These are phyloP conservation scores for Mycena sp. DNA, from an alignment of 1,284 basidiomycete genomes.

Conservation along the genomic window DNA sequence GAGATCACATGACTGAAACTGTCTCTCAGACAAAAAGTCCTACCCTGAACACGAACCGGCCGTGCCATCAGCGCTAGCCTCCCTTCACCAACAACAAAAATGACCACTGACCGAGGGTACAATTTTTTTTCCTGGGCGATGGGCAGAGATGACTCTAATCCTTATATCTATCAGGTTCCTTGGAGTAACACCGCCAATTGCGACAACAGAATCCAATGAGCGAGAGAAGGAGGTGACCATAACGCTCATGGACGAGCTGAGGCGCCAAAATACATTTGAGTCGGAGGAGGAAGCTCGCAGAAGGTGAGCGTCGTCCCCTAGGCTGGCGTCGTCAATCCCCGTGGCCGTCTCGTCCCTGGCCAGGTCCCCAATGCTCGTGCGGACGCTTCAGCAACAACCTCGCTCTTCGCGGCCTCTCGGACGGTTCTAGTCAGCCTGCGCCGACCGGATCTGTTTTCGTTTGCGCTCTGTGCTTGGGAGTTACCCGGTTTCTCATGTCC, in stretches of 20 bases:
- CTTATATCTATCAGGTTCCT: constrained; percentile 58
- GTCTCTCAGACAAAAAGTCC: background rate
- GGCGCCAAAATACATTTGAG: constrained; percentile 90
- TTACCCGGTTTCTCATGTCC: background rate
- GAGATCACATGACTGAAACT: background rate
- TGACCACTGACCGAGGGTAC: constrained; percentile 30
- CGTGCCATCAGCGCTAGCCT: background rate
- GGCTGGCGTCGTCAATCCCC: constrained; percentile 2
- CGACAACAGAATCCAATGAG: constrained; percentile 77
- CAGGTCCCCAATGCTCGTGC: constrained; percentile 15
- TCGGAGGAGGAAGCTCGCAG: constrained; percentile 88
- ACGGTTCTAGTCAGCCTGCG: background rate
- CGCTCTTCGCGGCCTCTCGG: background rate
- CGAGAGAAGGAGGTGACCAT: constrained; percentile 86
- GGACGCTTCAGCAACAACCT: constrained; percentile 4
- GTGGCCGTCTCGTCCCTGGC: constrained; percentile 2
- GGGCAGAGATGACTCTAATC: constrained; percentile 6
- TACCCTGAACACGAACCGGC: background rate
- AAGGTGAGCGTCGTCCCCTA: constrained; percentile 68
- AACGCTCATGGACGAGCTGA: constrained; percentile 90
- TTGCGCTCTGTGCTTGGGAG: constrained; percentile 1
- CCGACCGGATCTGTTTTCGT: constrained; percentile 4
- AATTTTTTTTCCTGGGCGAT: background rate
- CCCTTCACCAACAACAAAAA: constrained; percentile 9
- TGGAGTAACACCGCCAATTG: constrained; percentile 93